Evolutionary conservation across 2,329 filamentous ascomycete species (phyloP), one percentile per base, ranked within the genome.

Genomic region (Penicillium hesseltinei): DNA sequence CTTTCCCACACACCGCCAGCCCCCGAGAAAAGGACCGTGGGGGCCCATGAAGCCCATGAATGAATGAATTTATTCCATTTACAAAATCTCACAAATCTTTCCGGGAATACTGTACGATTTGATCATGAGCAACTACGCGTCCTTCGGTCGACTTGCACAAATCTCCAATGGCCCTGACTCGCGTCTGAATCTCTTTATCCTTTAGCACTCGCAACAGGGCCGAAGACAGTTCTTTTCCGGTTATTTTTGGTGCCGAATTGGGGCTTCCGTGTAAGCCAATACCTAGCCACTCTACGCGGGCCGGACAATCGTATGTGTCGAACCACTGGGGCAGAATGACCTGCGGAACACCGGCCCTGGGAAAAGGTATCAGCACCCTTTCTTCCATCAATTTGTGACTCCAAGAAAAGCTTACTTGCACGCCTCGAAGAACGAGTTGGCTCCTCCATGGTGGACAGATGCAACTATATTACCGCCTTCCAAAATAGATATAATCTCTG

Each of bases 361-460:
- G 39, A 25, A 17, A 21, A 29, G 15, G 5, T 1, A 17, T 45
- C 3, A 39, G 33, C 23, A 23, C 23, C 10, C 8, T 17, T 35
- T 11, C 19, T 36, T 3, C 29, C 9, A 13, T 10, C 2, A 15
- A 39, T 11, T 1, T 35, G 5, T 3, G 25, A 17, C 5, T 1
- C 11, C 6, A 11, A 13, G 3, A 1, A 15, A 33, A 15, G 70
- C 73, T 65, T 66, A 79, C 78, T 66, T 68, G 51, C 80, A 64
- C 6, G 76, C 75, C 63, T 82, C 80, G 35, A 78, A 73, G 54
- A 74, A 82, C 0, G 77, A 80, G 54, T 78, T 81, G 0, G 79
- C 76, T 4, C 79, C 80, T 8, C 80, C 80, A 56, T 82, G 79
- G 51, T 80, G 75, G 3, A 81, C 69, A 10, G 76, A 72, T 27